A percentile compares a stretch with the other conserved stretches of the same genome.
These are phyloP conservation scores for Cryptococcus hybrid DNA, from an alignment of 1,284 basidiomycete genomes.

Conservation along the genomic window DNA sequence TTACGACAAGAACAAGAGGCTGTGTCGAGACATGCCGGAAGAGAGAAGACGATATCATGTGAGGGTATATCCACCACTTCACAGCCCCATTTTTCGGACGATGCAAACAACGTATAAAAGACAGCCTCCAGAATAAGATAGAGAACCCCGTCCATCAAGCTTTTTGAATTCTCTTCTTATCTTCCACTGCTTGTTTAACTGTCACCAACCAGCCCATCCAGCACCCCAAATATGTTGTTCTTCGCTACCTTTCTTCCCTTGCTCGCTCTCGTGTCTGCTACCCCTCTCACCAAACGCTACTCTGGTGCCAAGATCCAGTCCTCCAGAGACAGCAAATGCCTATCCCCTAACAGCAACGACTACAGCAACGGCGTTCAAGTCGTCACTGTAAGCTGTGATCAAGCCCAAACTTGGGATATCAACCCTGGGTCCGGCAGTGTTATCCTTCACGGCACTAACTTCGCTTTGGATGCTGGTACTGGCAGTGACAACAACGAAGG, in stretches of 20 bases:
- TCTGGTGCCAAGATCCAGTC: constrained; percentile 17
- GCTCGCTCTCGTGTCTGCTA: constrained; percentile 6
- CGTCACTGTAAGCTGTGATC: constrained; percentile 7
- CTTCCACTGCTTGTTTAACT: no score
- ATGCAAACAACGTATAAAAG: no score
- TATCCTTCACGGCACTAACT: constrained; percentile 14
- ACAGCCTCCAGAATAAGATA: no score
- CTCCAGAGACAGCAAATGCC: constrained; percentile 10
- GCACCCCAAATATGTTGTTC: not conserved
- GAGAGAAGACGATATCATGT: no score
- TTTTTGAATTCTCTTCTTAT: no score
- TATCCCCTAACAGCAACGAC: constrained; percentile 5
- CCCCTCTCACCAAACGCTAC: constrained; percentile 11
- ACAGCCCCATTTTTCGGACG: no score
- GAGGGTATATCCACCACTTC: no score
- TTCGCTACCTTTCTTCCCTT: constrained; percentile 11
- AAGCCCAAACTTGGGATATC: constrained; percentile 19
- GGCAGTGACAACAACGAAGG: constrained; percentile 14
- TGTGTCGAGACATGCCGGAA: no score
- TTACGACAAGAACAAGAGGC: no score
- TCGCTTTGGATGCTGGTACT: constrained; percentile 29
- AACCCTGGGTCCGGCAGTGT: constrained; percentile 19
- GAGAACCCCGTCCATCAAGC: no score
- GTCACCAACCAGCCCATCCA: no score
- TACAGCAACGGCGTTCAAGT: constrained; percentile 9